A percentile compares a stretch with the other conserved stretches of the same genome.
Conservation (phyloP, 1,284 basidiomycete genomes). For the Puccinia triticina region DNA sequence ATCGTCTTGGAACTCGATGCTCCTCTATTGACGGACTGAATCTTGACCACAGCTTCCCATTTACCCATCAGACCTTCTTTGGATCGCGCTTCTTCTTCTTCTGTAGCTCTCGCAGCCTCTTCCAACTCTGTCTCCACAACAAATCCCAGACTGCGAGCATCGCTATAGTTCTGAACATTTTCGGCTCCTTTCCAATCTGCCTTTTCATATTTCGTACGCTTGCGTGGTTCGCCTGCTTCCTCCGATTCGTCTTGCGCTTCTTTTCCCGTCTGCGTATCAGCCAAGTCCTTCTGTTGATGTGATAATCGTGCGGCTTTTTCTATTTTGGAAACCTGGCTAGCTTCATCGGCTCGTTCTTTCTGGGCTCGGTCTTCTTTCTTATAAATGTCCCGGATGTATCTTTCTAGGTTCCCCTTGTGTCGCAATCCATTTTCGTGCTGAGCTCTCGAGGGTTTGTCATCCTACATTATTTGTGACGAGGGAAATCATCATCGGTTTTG, state of each 20-base stretch:
- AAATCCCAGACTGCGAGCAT: conserved; percentile 78
- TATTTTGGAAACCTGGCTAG: conserved; percentile 79
- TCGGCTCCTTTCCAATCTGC: conserved; percentile 67
- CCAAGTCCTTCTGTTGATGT: conserved; percentile 56
- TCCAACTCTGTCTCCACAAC: conserved; percentile 69
- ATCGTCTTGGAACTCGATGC: background rate
- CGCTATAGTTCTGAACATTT: conserved; percentile 80
- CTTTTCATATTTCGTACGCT: conserved; percentile 57
- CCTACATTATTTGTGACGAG: conserved; percentile 40
- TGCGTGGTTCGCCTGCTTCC: conserved; percentile 64
- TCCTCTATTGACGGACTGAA: background rate
- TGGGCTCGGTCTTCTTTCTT: conserved; percentile 86
- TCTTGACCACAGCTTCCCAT: conserved; percentile 72
- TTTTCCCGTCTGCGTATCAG: conserved; percentile 64
- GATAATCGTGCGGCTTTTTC: conserved; percentile 64
- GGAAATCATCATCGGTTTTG: background rate
- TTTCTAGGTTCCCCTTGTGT: conserved; percentile 91
- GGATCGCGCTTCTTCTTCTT: conserved; percentile 67
- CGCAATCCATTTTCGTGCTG: conserved; percentile 92
- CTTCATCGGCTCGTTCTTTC: conserved; percentile 82
- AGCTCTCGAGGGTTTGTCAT: conserved; percentile 68
- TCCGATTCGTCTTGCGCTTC: conserved; percentile 69
- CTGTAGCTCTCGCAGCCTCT: conserved; percentile 60
- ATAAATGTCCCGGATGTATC: conserved; percentile 88
- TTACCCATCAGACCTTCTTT: conserved; percentile 75